Percentiles rank a stretch among this genome's conserved stretches.
Evolutionary conservation across 768 basidiomycete species (phyloP).

Genomic region (Lentinula detonsa): DNA sequence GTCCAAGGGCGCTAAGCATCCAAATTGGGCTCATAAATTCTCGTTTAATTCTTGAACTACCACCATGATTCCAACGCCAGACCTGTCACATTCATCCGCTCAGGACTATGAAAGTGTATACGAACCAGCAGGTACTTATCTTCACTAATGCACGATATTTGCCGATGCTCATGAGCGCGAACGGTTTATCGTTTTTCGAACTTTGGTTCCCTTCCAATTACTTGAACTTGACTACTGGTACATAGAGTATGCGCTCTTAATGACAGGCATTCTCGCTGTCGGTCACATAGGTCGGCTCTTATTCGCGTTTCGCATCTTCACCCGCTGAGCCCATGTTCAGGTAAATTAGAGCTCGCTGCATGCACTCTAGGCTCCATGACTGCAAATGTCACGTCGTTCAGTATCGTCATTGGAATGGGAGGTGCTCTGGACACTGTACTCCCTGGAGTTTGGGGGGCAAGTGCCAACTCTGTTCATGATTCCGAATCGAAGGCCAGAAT

Average conservation of each 20-base stretch:
- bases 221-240: no score
- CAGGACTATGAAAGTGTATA: no score
- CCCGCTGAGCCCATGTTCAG: not conserved
- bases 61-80: conserved; percentile 84
- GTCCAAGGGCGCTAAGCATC: not conserved
- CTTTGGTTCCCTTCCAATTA: no score
- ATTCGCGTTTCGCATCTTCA: not conserved
- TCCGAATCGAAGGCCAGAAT: not conserved
- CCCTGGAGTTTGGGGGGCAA: conserved; percentile 70
- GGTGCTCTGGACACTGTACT: conserved; percentile 69
- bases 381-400: conserved; percentile 22
- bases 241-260: conserved; percentile 66
- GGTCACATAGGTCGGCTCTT: conserved; percentile 48
- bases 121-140: no score
- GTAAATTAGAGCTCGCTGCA: conserved; percentile 66
- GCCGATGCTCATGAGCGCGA: not conserved
- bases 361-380: conserved; percentile 47
- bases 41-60: no score
- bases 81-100: no score
- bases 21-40: not conserved
- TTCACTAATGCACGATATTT: not conserved
- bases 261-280: conserved; percentile 63
- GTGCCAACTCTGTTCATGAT: not conserved
- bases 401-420: conserved; percentile 39
- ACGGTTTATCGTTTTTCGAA: no score